These are phyloP conservation scores for Cairneyella variabilis DNA, from an alignment of 495 filamentous ascomycete genomes.

Conservation along the genomic window DNA sequence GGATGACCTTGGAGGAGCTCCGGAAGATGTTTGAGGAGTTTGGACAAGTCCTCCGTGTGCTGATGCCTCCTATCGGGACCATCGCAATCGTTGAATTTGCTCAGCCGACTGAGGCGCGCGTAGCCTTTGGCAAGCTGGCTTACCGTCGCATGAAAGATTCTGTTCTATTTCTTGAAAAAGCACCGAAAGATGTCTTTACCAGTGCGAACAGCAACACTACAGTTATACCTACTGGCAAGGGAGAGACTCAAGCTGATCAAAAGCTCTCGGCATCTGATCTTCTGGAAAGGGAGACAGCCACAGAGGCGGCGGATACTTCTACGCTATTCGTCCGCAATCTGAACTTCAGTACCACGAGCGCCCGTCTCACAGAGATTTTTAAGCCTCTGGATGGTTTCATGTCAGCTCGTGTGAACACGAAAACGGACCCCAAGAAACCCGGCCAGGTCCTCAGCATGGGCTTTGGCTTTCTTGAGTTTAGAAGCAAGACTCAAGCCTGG, in stretches of 20 bases:
- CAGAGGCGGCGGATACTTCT: slow-evolving; percentile 55
- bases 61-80: slow-evolving; percentile 90
- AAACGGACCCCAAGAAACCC: slow-evolving; percentile 77
- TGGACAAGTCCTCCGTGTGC: slow-evolving; percentile 67
- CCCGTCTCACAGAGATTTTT: slow-evolving; percentile 69
- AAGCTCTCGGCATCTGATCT: slow-evolving; percentile 41
- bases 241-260: slow-evolving; percentile 16
- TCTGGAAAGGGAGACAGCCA: slow-evolving; percentile 51
- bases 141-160: slow-evolving; percentile 90
- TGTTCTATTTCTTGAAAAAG: slow-evolving; percentile 90
- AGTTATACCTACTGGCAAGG: slow-evolving; percentile 20
- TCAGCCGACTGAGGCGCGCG: slow-evolving; percentile 68
- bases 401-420: slow-evolving; percentile 81
- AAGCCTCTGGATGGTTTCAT: slow-evolving; percentile 78
- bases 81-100: slow-evolving; percentile 90
- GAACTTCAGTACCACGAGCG: slow-evolving; percentile 82
- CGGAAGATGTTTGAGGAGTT: slow-evolving; percentile 64
- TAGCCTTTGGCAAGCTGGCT: slow-evolving; percentile 76
- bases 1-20: slow-evolving; percentile 66
- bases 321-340: slow-evolving; percentile 93
- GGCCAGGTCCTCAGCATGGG: slow-evolving; percentile 89
- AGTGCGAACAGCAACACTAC: slow-evolving; percentile 30
- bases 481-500: slow-evolving; percentile 67
- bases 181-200: slow-evolving; percentile 75
- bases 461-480: slow-evolving; percentile 92